phyloP scores from a whole-genome alignment of 2,329 filamentous ascomycete genomes.

The Neurospora sp. region DNA sequence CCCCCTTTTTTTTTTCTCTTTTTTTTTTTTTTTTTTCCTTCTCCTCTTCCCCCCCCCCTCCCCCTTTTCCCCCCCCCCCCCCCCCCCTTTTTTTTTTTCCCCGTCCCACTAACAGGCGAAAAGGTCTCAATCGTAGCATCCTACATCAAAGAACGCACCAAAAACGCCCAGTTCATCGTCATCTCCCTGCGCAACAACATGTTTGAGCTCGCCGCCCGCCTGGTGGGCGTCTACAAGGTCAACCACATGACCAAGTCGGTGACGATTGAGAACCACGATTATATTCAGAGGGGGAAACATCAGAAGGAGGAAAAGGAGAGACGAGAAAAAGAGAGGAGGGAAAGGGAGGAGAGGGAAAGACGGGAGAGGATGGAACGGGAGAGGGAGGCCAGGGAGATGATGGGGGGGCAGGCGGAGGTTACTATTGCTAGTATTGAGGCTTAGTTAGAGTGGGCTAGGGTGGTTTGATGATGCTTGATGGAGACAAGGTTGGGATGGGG shows the following conservation, averaged over 20 bases:
- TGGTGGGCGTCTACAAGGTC: conserved; percentile 98
- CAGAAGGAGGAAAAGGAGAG: conserved; percentile 10
- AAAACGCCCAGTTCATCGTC: conserved; percentile 98
- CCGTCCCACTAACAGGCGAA: not conserved
- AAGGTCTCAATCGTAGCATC: conserved; percentile 94
- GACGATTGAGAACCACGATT: conserved; percentile 78
- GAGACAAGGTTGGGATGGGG: too few species aligned
- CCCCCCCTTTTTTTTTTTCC: not conserved
- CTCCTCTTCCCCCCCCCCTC: too few species aligned
- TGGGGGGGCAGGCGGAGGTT: not conserved
- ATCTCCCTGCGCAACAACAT: conserved; percentile 98
- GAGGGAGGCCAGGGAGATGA: not conserved
- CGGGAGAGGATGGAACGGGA: not conserved
- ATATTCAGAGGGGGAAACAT: conserved; percentile 38
- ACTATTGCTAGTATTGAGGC: not conserved
- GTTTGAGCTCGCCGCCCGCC: conserved; percentile 93
- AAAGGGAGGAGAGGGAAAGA: not conserved
- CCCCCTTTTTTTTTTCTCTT: too few species aligned
- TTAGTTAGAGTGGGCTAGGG: not conserved
- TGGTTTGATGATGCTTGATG: too few species aligned
- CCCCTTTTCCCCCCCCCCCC: too few species aligned
- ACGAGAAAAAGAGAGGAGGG: not conserved
- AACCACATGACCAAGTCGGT: conserved; percentile 97
- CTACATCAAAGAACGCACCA: conserved; percentile 98
- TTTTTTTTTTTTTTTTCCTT: too few species aligned